Percentiles rank a stretch among this genome's conserved stretches.
Conservation (phyloP, 345 rosid genomes). For the Gossypium mustelinum region DNA sequence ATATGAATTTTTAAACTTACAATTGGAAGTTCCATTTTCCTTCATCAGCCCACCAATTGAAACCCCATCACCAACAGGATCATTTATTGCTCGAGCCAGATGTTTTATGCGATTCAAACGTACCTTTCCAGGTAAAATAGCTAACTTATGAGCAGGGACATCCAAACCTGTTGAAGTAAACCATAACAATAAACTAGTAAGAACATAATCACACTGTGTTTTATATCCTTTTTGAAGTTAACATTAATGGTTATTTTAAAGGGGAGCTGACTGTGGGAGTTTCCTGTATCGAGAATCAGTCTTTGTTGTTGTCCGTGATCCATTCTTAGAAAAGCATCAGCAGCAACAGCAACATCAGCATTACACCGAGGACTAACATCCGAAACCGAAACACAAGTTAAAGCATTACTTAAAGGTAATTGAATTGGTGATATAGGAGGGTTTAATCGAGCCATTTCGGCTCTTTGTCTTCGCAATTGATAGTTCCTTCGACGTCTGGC, state of each 20-base stretch:
- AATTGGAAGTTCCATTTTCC: conserved; percentile 31
- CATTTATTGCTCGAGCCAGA: conserved; percentile 63
- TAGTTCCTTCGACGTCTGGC: conserved; percentile 91
- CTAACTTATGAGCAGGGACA: conserved; percentile 44
- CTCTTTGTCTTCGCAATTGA: conserved; percentile 66
- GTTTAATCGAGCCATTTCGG: conserved; percentile 37
- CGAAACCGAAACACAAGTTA: conserved; percentile 36
- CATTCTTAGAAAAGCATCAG: conserved; percentile 16
- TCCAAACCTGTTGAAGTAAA: conserved; percentile 44
- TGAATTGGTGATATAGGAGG: conserved; percentile 42
- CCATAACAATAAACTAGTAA: not conserved
- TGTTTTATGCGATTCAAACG: conserved; percentile 69
- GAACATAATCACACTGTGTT: not conserved
- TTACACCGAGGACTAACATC: conserved; percentile 21
- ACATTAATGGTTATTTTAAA: not conserved
- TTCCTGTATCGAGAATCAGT: conserved; percentile 17
- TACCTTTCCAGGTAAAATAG: conserved; percentile 48
- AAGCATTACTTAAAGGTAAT: conserved; percentile 19
- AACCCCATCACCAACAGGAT: conserved; percentile 27
- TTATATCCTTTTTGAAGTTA: not conserved
- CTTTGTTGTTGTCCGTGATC: conserved; percentile 20
- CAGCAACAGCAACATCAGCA: conserved; percentile 9
- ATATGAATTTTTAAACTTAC: conserved; percentile 36
- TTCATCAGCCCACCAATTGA: conserved; percentile 28
- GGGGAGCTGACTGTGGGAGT: conserved; percentile 38